phyloP scores from a whole-genome alignment of 2,329 filamentous ascomycete genomes.

The Neospermospora avenae region DNA sequence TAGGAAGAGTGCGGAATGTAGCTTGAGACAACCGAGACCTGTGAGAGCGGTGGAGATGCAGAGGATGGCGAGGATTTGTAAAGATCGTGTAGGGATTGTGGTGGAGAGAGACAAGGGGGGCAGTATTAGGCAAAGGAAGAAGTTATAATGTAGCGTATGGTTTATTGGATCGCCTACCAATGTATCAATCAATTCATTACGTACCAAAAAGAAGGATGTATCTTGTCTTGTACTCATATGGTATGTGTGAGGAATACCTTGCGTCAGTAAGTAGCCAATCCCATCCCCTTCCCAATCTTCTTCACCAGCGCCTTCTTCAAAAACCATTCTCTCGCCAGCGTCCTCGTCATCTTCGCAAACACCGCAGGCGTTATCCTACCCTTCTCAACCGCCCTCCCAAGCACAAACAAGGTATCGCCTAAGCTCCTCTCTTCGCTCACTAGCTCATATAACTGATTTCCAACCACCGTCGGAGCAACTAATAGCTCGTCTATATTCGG shows the following conservation, averaged over 20 bases:
- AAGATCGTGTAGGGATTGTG: conserved; percentile 21
- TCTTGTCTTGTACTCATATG: background rate
- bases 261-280: conserved; percentile 45
- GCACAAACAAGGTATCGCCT: conserved; percentile 80
- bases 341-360: conserved; percentile 75
- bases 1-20: conserved; percentile 32
- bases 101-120: conserved; percentile 17
- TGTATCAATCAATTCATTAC: conserved; percentile 7
- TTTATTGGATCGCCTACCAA: background rate
- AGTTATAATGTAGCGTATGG: conserved; percentile 6
- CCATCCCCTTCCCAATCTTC: conserved; percentile 77
- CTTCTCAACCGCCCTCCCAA: conserved; percentile 70
- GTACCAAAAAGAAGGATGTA: background rate
- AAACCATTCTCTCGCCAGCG: conserved; percentile 75
- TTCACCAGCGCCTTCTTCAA: conserved; percentile 76
- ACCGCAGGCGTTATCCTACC: conserved; percentile 68
- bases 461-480: conserved; percentile 90
- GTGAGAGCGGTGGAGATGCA: conserved; percentile 30
- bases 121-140: conserved; percentile 1
- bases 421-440: conserved; percentile 86
- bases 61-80: conserved; percentile 32
- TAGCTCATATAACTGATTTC: conserved; percentile 84
- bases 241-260: background rate
- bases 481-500: conserved; percentile 87
- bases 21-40: conserved; percentile 31